Conservation (phyloP, 805 yeast species). For the Metschnikowia corniflorae region DNA sequence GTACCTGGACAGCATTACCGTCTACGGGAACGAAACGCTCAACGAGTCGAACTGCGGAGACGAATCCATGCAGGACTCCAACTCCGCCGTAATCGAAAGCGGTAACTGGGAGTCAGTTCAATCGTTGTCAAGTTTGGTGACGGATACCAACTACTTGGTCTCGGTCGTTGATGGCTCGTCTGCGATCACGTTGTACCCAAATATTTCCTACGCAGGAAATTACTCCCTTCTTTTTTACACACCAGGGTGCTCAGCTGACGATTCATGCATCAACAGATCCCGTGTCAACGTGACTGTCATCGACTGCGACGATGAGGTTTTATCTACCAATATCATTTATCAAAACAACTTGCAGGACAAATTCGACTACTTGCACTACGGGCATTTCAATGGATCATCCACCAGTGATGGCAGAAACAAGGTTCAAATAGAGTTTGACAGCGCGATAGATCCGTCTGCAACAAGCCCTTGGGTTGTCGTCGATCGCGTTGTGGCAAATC, state of each 20-base stretch:
- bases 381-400: conserved; percentile 53
- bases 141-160: conserved; percentile 34
- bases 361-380: conserved; percentile 73
- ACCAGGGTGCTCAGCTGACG: conserved; percentile 77
- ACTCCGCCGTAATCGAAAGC: conserved; percentile 22
- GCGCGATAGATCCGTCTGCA: conserved; percentile 21
- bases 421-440: conserved; percentile 27
- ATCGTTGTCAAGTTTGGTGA: conserved; percentile 21
- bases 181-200: conserved; percentile 55
- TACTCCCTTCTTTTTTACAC: conserved; percentile 74
- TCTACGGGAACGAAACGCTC: conserved; percentile 71
- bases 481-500: conserved; percentile 54
- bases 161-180: conserved; percentile 25
- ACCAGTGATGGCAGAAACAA: conserved; percentile 24
- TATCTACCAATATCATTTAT: conserved; percentile 49
- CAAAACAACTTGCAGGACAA: conserved; percentile 81
- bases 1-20: conserved; percentile 54
- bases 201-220: conserved; percentile 67
- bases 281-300: conserved; percentile 70
- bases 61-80: conserved; percentile 21
- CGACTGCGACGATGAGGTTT: conserved; percentile 43
- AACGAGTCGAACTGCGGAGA: conserved; percentile 63
- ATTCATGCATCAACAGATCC: conserved; percentile 68
- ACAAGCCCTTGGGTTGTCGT: conserved; percentile 58
- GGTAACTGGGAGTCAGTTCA: conserved; percentile 32